These are phyloP conservation scores for Apostasia ramifera DNA, from an alignment of 106 monocot genomes.

Conservation along the genomic window DNA sequence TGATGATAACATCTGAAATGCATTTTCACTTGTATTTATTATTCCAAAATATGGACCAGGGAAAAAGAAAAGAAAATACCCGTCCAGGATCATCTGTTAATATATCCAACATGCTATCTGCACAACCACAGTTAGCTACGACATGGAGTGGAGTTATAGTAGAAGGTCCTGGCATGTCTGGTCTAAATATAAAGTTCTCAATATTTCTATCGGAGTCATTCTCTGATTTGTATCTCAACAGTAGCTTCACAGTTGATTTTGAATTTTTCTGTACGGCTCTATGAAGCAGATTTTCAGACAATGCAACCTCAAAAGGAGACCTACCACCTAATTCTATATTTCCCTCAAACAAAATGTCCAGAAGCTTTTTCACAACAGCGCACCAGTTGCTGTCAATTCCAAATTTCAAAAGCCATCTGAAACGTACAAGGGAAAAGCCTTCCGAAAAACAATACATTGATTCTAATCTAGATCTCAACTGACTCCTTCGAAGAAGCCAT, in stretches of 20 bases:
- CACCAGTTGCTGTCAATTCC: slow-evolving; percentile 55
- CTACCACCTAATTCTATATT: slow-evolving; percentile 20
- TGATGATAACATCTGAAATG: neutral
- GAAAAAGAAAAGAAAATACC: slow-evolving; percentile 29
- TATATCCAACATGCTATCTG: slow-evolving; percentile 59
- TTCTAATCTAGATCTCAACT: slow-evolving; percentile 18
- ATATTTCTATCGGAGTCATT: neutral
- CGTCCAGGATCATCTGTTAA: slow-evolving; percentile 66
- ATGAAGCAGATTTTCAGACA: slow-evolving; percentile 46
- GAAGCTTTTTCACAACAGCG: slow-evolving; percentile 73
- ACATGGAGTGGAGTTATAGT: slow-evolving; percentile 78
- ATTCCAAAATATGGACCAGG: neutral
- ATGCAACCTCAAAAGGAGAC: slow-evolving; percentile 34
- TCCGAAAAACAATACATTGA: slow-evolving; percentile 2
- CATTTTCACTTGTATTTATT: neutral
- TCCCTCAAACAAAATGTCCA: slow-evolving; percentile 57
- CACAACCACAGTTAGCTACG: slow-evolving; percentile 36
- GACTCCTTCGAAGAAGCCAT: slow-evolving; percentile 64
- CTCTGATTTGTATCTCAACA: slow-evolving; percentile 40
- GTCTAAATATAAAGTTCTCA: slow-evolving; percentile 49
- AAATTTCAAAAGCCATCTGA: slow-evolving; percentile 54
- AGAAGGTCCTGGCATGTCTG: slow-evolving; percentile 39
- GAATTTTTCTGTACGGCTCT: slow-evolving; percentile 52
- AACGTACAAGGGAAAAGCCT: slow-evolving; percentile 31
- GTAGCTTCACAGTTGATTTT: slow-evolving; percentile 39